These are phyloP conservation scores for Whalleya microplaca DNA, from an alignment of 2,329 filamentous ascomycete genomes.

Conservation along the genomic window DNA sequence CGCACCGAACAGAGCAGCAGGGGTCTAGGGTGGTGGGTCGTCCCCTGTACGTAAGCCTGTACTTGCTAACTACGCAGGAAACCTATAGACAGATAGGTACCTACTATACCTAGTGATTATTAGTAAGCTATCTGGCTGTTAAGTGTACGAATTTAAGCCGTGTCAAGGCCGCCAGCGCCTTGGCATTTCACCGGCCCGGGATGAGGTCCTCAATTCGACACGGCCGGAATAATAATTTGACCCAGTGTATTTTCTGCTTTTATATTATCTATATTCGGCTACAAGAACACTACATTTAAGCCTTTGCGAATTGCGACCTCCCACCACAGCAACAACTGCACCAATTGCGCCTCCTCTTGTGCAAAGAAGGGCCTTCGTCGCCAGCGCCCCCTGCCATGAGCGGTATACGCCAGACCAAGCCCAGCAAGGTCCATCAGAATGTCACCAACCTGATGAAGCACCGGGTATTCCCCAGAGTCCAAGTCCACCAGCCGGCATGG, in stretches of 20 bases:
- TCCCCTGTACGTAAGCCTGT: background rate
- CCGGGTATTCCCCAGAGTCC: conserved; percentile 34
- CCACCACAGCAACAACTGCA: conserved; percentile 12
- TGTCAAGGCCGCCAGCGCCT: no score
- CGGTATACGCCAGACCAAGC: conserved; percentile 39
- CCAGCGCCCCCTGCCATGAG: conserved; percentile 36
- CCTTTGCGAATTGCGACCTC: conserved; percentile 9
- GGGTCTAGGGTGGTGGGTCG: background rate
- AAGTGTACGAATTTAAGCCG: no score
- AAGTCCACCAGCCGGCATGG: conserved; percentile 50
- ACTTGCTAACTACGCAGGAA: no score
- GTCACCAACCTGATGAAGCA: conserved; percentile 43
- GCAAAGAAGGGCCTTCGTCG: background rate
- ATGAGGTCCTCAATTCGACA: no score
- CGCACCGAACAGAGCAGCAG: conserved; percentile 6
- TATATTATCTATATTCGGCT: background rate
- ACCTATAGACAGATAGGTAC: no score
- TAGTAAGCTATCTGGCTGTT: no score
- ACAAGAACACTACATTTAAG: conserved; percentile 3
- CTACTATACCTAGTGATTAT: no score
- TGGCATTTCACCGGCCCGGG: background rate
- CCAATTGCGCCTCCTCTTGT: background rate
- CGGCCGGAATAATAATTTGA: conserved; percentile 22
- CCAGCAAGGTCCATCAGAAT: conserved; percentile 49
- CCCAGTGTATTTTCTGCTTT: conserved; percentile 7